These are phyloP conservation scores for Thelephora ganbajun DNA, from an alignment of 768 basidiomycete species.

Conservation along the genomic window DNA sequence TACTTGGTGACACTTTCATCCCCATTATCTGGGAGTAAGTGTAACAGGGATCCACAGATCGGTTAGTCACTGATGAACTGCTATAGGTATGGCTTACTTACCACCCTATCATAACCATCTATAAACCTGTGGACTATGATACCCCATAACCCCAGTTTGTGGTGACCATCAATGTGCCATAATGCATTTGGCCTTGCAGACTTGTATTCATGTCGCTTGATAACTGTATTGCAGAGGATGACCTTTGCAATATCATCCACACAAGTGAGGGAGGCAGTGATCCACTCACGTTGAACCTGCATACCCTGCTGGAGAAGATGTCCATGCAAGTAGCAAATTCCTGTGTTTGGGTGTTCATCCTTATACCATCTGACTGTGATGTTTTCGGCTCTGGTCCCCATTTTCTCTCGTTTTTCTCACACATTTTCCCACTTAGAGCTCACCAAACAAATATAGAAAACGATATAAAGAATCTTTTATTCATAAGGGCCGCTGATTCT, in stretches of 20 bases:
- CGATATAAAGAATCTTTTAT: too few species aligned
- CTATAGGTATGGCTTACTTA: slow-evolving; percentile 7
- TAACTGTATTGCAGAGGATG: not conserved
- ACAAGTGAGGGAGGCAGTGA: not conserved
- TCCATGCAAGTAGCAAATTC: not conserved
- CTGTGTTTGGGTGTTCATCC: not conserved
- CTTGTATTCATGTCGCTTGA: slow-evolving; percentile 15
- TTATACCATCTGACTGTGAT: too few species aligned
- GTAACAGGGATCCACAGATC: slow-evolving; percentile 2
- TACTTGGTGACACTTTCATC: slow-evolving; percentile 14
- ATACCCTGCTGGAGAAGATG: not conserved
- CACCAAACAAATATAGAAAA: too few species aligned
- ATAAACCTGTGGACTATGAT: slow-evolving; percentile 11
- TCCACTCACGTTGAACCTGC: not conserved
- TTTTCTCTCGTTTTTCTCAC: too few species aligned
- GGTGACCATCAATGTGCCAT: slow-evolving; percentile 24
- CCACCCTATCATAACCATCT: slow-evolving; percentile 24
- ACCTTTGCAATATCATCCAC: not conserved
- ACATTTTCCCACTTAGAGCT: too few species aligned
- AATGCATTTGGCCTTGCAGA: slow-evolving; percentile 19
- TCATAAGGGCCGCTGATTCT: too few species aligned
- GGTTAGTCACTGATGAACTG: not conserved
- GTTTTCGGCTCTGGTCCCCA: too few species aligned
- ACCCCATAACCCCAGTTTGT: slow-evolving; percentile 23
- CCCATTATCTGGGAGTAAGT: slow-evolving; percentile 12